Percentiles rank a stretch among this genome's conserved stretches.
Conservation (phyloP, 495 filamentous ascomycete species). For the Stereocaulon alpinum region DNA sequence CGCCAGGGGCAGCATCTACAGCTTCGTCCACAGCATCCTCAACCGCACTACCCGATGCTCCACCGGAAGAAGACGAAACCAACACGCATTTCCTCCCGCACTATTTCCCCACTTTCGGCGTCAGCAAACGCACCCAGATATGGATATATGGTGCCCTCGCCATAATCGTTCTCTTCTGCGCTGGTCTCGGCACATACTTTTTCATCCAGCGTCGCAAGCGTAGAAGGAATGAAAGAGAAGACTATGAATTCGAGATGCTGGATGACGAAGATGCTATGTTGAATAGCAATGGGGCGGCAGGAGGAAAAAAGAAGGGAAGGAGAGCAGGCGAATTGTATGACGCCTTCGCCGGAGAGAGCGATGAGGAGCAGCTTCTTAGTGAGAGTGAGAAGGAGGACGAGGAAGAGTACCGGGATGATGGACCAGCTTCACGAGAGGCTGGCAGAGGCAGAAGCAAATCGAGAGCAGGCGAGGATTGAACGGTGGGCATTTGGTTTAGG, state of each 20-base stretch:
- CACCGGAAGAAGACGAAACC: constrained; percentile 14
- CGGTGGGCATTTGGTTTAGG: not conserved
- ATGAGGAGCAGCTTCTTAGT: constrained; percentile 21
- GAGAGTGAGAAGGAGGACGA: constrained; percentile 16
- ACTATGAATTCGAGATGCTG: constrained; percentile 92
- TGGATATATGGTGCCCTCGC: constrained; percentile 89
- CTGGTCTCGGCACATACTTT: constrained; percentile 67
- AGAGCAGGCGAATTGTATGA: constrained; percentile 92
- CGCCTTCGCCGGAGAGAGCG: constrained; percentile 74
- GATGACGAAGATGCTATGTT: constrained; percentile 64
- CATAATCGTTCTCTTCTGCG: constrained; percentile 78
- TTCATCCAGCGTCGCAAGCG: constrained; percentile 67
- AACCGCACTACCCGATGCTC: constrained; percentile 28
- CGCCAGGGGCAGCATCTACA: constrained; percentile 27
- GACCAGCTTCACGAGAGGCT: not conserved
- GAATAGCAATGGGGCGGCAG: constrained; percentile 35
- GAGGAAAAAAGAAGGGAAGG: constrained; percentile 34
- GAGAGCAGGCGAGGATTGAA: not conserved
- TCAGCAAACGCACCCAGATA: constrained; percentile 75
- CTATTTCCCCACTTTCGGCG: constrained; percentile 91
- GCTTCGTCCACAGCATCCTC: constrained; percentile 32
- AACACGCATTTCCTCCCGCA: constrained; percentile 63
- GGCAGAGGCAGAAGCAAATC: constrained; percentile 2
- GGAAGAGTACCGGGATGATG: constrained; percentile 18
- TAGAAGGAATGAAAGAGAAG: constrained; percentile 64